Percentiles rank a stretch among this genome's conserved stretches.
Conservation (phyloP, 2,329 filamentous ascomycete species). For the Colletotrichum cuscutae region DNA sequence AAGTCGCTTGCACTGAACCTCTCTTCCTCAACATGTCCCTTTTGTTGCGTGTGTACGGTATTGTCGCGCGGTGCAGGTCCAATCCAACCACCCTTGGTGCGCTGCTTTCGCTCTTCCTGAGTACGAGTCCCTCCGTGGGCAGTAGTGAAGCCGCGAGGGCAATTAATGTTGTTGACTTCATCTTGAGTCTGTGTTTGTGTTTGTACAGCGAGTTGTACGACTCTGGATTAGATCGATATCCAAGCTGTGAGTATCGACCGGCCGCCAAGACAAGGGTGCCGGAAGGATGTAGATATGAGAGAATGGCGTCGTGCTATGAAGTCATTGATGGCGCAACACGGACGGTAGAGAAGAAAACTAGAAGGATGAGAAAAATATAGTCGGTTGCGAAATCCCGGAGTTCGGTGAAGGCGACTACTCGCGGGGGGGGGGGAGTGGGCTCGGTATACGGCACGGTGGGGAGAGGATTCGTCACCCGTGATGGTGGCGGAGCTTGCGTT, state of each 20-base stretch:
- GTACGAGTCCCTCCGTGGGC: conserved; percentile 40
- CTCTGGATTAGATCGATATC: not conserved
- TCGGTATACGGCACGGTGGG: conserved; percentile 25
- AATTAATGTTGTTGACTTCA: conserved; percentile 48
- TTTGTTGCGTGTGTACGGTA: conserved; percentile 32
- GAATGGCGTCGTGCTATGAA: conserved; percentile 22
- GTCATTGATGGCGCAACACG: conserved; percentile 26
- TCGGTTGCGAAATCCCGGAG: conserved; percentile 4
- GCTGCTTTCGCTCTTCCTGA: conserved; percentile 44
- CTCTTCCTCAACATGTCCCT: conserved; percentile 48
- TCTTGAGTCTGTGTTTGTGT: conserved; percentile 37
- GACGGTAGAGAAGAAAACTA: not conserved
- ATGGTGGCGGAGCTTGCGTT: conserved; percentile 32
- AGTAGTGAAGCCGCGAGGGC: conserved; percentile 43
- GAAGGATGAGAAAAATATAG: not conserved
- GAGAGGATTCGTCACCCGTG: conserved; percentile 32
- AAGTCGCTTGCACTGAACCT: conserved; percentile 52
- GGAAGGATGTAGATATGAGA: conserved; percentile 11
- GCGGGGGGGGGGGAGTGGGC: not conserved
- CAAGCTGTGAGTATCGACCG: not conserved
- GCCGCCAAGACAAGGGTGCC: conserved; percentile 10
- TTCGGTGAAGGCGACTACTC: not conserved
- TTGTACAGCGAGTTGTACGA: not conserved
- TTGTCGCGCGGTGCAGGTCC: conserved; percentile 51
- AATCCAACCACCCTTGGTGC: conserved; percentile 58